phyloP scores from a whole-genome alignment of 1,139 yeast species.

The Yamadazyma jaroonii region DNA sequence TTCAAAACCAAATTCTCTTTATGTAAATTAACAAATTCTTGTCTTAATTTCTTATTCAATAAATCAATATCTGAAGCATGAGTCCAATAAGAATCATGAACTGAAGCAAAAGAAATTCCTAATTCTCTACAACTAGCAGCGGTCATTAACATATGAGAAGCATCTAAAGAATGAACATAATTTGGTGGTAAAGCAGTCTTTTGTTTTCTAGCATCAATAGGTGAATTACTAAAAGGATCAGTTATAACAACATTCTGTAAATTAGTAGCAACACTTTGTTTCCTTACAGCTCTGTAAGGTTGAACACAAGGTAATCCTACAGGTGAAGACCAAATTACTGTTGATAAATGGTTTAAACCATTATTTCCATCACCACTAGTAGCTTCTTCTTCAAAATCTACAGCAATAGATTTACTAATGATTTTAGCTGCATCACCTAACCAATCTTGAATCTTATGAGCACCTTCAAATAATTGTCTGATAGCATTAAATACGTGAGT shows the following conservation, averaged over 20 bases:
- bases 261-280: constrained; percentile 67
- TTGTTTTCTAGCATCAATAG: constrained; percentile 87
- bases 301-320: constrained; percentile 92
- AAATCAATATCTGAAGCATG: constrained; percentile 81
- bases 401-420: constrained; percentile 73
- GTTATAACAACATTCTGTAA: constrained; percentile 78
- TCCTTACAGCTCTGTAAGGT: constrained; percentile 76
- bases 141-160: constrained; percentile 93
- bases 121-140: constrained; percentile 73
- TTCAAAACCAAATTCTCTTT: constrained; percentile 66
- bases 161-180: constrained; percentile 92
- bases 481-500: constrained; percentile 78
- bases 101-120: constrained; percentile 85
- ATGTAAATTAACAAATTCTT: constrained; percentile 78
- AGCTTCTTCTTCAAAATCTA: constrained; percentile 45
- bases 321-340: constrained; percentile 98
- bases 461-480: constrained; percentile 84
- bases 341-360: constrained; percentile 67
- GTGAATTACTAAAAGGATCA: constrained; percentile 80
- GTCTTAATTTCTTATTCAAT: constrained; percentile 74
- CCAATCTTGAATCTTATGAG: constrained; percentile 97
- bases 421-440: constrained; percentile 80
- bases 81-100: constrained; percentile 98
- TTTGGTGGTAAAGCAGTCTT: constrained; percentile 95
- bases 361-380: constrained; percentile 15